Evolutionary conservation across 2,329 filamentous ascomycete species (phyloP).

Genomic region (Alternaria dauci): DNA sequence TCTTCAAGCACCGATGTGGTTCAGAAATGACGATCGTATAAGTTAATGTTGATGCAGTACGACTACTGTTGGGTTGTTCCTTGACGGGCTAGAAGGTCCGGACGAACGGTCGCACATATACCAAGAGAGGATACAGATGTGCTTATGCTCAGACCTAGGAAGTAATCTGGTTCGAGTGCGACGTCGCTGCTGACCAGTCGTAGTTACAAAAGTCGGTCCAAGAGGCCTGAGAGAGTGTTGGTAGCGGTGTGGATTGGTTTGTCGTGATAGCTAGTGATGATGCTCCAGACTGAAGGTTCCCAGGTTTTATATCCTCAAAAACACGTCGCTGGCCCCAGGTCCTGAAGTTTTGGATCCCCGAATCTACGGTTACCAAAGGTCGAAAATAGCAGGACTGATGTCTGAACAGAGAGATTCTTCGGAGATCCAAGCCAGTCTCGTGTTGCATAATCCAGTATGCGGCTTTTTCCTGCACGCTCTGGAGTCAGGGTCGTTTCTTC

Average conservation of each 20-base stretch:
- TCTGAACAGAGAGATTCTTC: conserved; percentile 29
- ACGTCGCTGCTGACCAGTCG: conserved; percentile 13
- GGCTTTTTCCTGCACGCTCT: conserved; percentile 27
- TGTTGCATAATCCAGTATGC: conserved; percentile 36
- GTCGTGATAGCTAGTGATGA: conserved; percentile 20
- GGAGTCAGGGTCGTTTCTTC: conserved; percentile 32
- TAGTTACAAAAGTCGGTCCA: background rate
- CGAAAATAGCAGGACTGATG: conserved; percentile 33
- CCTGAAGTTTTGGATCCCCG: conserved; percentile 15
- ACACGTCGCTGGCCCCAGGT: conserved; percentile 21
- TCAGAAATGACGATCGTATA: conserved; percentile 15
- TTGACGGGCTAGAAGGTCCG: conserved; percentile 35
- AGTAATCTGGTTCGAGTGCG: conserved; percentile 3
- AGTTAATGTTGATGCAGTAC: conserved; percentile 17
- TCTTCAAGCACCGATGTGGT: conserved; percentile 18
- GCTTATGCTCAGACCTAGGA: conserved; percentile 5
- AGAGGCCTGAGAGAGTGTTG: conserved; percentile 7
- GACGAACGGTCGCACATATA: conserved; percentile 37
- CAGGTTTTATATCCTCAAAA: conserved; percentile 36
- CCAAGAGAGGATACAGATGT: conserved; percentile 7
- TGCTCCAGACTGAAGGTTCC: conserved; percentile 13
- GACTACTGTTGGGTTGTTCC: conserved; percentile 21
- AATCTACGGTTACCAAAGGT: conserved; percentile 25
- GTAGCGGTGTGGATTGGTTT: conserved; percentile 12
- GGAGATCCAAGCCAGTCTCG: conserved; percentile 35